Evolutionary conservation across 495 filamentous ascomycete species (phyloP).

Genomic region (Rhypophila decipiens): DNA sequence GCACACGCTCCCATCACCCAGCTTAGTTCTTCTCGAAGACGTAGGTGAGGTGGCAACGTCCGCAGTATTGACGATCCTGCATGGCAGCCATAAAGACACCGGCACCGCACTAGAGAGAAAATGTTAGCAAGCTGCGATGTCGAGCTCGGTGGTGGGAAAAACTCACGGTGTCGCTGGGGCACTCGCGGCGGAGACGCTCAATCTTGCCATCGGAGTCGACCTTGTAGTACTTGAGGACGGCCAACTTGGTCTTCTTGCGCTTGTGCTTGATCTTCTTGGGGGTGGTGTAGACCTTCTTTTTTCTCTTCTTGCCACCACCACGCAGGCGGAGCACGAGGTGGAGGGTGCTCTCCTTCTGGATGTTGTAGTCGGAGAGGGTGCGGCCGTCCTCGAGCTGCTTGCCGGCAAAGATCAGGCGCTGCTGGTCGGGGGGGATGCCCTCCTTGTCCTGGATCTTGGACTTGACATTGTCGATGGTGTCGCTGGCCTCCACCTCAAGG

Average conservation of each 20-base stretch:
- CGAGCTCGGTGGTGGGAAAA: neutral
- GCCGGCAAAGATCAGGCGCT: constrained; percentile 99
- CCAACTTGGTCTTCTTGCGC: constrained; percentile 99
- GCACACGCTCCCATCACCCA: neutral
- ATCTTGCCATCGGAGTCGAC: constrained; percentile 99
- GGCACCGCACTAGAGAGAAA: constrained; percentile 72
- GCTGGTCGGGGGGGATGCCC: constrained; percentile 99
- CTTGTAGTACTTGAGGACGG: constrained; percentile 99
- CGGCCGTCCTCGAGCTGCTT: constrained; percentile 99
- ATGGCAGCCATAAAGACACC: constrained; percentile 99
- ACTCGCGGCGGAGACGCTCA: constrained; percentile 97
- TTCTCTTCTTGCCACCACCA: constrained; percentile 97
- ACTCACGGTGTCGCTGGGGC: constrained; percentile 83
- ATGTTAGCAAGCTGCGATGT: constrained; percentile 17
- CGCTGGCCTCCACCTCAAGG: constrained; percentile 99
- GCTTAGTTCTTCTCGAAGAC: constrained; percentile 76
- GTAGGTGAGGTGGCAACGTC: constrained; percentile 98
- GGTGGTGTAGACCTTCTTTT: constrained; percentile 99
- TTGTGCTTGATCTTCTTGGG: constrained; percentile 99
- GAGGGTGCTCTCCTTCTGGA: constrained; percentile 99
- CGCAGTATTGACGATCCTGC: constrained; percentile 99
- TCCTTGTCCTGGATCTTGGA: constrained; percentile 94
- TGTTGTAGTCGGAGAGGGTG: constrained; percentile 99
- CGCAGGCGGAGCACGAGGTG: constrained; percentile 97
- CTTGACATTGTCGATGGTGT: constrained; percentile 99